A percentile compares a stretch with the other conserved stretches of the same genome.
These are phyloP conservation scores for Leccinum subrobustum DNA, from an alignment of 1,284 basidiomycete genomes.

Conservation along the genomic window DNA sequence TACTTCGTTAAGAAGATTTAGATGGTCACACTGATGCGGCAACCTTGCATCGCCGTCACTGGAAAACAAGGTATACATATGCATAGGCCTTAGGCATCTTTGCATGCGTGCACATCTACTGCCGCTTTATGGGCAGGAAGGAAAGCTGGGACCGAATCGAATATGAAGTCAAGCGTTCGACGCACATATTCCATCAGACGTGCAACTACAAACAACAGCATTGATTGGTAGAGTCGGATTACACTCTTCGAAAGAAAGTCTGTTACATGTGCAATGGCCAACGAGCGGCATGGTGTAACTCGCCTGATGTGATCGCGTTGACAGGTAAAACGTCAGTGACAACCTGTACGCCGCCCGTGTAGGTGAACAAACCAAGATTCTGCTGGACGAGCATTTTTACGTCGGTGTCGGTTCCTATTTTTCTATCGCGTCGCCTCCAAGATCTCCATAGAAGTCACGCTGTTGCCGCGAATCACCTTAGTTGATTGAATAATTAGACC, in stretches of 20 bases:
- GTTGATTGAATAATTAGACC: slow-evolving; percentile 13
- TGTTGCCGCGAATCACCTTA: slow-evolving; percentile 93
- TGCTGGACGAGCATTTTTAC: slow-evolving; percentile 2
- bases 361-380: slow-evolving; percentile 10
- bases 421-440: slow-evolving; percentile 59
- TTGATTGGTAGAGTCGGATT: background rate
- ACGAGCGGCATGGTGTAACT: background rate
- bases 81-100: background rate
- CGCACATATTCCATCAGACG: background rate
- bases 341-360: background rate
- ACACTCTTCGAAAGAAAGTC: slow-evolving; percentile 1
- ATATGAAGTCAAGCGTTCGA: background rate
- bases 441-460: slow-evolving; percentile 89
- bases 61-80: background rate
- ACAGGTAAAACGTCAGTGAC: slow-evolving; percentile 7
- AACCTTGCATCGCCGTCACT: too few species aligned
- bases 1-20: background rate
- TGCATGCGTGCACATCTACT: background rate
- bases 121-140: background rate
- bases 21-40: too few species aligned
- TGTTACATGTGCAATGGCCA: background rate
- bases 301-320: slow-evolving; percentile 8
- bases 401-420: background rate
- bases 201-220: slow-evolving; percentile 3
- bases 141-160: background rate